These are phyloP conservation scores for Solanum medicagineum DNA, from an alignment of 257 asterid genomes.

Conservation along the genomic window DNA sequence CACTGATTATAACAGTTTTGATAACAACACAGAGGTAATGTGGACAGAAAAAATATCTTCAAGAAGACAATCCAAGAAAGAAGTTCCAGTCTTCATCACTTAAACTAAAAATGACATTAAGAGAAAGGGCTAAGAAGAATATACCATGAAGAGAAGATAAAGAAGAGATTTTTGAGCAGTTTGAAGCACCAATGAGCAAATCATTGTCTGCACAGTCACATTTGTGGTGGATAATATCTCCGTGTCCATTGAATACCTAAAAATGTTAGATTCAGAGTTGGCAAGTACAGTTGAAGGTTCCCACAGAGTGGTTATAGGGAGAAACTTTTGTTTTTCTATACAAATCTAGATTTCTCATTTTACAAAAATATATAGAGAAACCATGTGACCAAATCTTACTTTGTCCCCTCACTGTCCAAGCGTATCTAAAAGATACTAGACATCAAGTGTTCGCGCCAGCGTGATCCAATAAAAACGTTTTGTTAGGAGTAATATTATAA, in stretches of 20 bases:
- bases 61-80: background rate
- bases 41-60: background rate
- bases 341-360: background rate
- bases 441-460: no score
- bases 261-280: background rate
- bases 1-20: background rate
- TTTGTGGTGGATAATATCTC: conserved; percentile 9
- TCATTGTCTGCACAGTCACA: conserved; percentile 10
- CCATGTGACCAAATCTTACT: background rate
- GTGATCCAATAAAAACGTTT: no score
- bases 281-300: background rate
- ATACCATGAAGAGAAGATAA: conserved; percentile 31
- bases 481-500: no score
- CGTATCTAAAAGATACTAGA: background rate
- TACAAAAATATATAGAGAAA: background rate
- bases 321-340: background rate
- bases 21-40: background rate
- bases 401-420: background rate
- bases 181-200: conserved; percentile 13
- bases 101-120: background rate
- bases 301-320: background rate
- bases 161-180: conserved; percentile 10
- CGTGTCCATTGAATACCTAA: conserved; percentile 14
- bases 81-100: background rate
- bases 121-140: background rate